Evolutionary conservation across 164 flowering plant genomes (phyloP), one percentile per base, ranked within the genome.

Genomic region (Kalanchoe fedtschenkoi): DNA sequence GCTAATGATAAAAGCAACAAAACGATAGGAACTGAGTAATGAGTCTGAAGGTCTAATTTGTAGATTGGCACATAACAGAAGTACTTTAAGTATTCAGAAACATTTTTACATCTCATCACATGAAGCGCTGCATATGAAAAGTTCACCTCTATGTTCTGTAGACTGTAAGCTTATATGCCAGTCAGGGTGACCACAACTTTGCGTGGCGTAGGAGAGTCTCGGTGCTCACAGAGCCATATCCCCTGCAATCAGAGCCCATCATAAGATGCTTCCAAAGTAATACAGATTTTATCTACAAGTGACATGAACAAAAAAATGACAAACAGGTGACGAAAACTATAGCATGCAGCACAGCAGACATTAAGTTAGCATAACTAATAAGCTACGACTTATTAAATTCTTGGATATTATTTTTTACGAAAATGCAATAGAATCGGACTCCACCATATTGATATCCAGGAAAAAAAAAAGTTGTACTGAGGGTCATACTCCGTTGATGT

Each of bases 171-270:
- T 81, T 62, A 87, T 39, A 84, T 76, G 47, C 98, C 96, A 72
- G 89, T 89, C 16, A 92, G 84, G 44, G 96, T 92, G 70, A 92
- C 80, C 61, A 92, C 96, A 64, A 92, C 74, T 72, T 73, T 86
- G 59, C 96, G 82, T 0, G 91, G 66, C 66, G 95, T 82, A 19
- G 91, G 81, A 37, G 70, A 62, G 68, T 92, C 98, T 21, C 96
- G 83, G 65, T 92, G 98, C 78, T 89, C 98, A 55, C 98, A 92
- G 34, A 92, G 77, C 96, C 96, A 92, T 68, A 92, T 84, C 9
- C 98, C 98, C 96, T 91, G 84, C 42, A 72, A 43, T 34, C 43
- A 17, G 68, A 28, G 17, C 37, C 43, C 32, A 66, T 38, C 4
- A 37, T 19, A 63, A 5, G 5, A 30, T 9, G 13, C 17, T 30